Evolutionary conservation across 768 basidiomycete genomes (phyloP).

Genomic region (Auriculariales sp.): DNA sequence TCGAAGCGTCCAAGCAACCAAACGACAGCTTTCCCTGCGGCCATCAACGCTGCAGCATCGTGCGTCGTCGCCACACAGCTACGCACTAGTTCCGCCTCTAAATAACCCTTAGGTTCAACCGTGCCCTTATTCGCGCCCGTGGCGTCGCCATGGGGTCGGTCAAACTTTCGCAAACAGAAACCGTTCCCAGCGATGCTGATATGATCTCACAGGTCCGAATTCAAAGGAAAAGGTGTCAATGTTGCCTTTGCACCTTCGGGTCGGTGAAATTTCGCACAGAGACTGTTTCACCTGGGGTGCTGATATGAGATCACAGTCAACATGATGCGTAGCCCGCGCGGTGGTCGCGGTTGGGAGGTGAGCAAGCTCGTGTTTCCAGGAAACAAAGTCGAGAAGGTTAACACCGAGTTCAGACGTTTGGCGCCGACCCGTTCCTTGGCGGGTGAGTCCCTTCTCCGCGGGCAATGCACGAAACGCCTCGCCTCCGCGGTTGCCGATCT

Average conservation of each 20-base stretch:
- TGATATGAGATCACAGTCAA: conserved; percentile 1
- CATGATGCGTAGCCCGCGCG: conserved; percentile 7
- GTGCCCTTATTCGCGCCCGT: conserved; percentile 20
- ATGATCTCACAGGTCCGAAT: no score
- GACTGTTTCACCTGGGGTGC: not conserved
- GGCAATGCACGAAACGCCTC: no score
- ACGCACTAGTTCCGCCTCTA: not conserved
- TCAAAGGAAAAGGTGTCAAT: conserved; percentile 20
- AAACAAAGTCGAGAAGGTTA: not conserved
- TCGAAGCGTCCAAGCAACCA: conserved; percentile 3
- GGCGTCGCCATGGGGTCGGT: conserved; percentile 22
- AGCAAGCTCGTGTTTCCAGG: not conserved
- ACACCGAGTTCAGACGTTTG: not conserved
- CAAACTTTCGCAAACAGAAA: no score
- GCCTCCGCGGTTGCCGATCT: not conserved
- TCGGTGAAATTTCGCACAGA: not conserved
- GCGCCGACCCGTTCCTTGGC: conserved; percentile 11
- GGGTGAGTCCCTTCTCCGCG: no score
- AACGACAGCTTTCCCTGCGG: conserved; percentile 10
- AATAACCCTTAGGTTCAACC: conserved; percentile 3
- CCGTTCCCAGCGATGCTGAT: no score
- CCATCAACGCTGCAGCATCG: conserved; percentile 11
- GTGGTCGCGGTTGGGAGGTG: conserved; percentile 11
- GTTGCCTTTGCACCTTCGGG: conserved; percentile 10
- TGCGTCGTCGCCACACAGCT: conserved; percentile 5